Base-by-base conservation (phyloP, 1,284 basidiomycete species). In the Cyathus olla region DNA sequence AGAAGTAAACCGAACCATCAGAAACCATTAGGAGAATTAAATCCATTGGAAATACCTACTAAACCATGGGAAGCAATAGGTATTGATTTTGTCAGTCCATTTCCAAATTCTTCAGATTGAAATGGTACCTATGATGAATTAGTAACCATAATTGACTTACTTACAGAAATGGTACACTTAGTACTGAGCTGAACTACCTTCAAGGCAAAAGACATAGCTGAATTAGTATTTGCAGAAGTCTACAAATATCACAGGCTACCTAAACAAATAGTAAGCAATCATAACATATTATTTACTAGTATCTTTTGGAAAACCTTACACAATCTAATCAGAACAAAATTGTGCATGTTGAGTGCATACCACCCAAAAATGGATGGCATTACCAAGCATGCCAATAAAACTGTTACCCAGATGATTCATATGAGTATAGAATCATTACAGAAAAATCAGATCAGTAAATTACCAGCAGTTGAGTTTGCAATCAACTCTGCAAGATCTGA, bases 221-320 rank as follows among this genome's bases (percentile, higher is more conserved):
- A 80, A 57, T n/a, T 81, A 2, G 59, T 81, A 8, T 76, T 81
- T 44, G 62, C 70, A 4, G 54, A 70, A 9, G 68, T 83, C 1
- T 78, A 78, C 49, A 72, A 72, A 27, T 67, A 80, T 10, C 79
- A 83, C 62, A 78, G 81, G 0, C 57, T 83, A 4, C 83, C 75
- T 0, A 56, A 66, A 9, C 53, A 61, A 0, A 82, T 87, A 39
- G 66, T 84, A 13, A 76, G 74, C 26, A 76, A 85, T 56, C 62
- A 78, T 0, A 82, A 85, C 60, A 65, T 74, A 0, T 60, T 78
- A 13, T 86, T 84, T 61, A 79, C 78, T 0, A 75, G 73, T 9
- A 40, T 28, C 1, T 85, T 85, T 61, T 86, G 84, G 82, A 62
- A 59, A 9, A 56, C 71, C 2, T 60, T 84, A 0, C 66, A 78